Evolutionary conservation across 2,329 filamentous ascomycete genomes (phyloP).

Genomic region (Phialemonium atrogriseum): DNA sequence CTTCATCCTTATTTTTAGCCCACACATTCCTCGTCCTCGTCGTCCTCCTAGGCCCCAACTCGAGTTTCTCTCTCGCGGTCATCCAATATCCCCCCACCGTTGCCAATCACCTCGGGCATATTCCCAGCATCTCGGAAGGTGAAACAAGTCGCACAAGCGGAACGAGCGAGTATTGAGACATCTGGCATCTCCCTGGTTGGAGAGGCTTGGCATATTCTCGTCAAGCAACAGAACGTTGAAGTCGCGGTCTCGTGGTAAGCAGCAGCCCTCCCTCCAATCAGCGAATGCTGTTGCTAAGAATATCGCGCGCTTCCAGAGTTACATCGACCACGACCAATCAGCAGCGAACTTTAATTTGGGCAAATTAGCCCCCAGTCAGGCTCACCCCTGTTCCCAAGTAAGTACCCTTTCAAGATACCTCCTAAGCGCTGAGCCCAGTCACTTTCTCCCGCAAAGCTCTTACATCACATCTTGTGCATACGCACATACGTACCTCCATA

Average conservation of each 20-base stretch:
- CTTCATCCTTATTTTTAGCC: neutral
- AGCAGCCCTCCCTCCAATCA: neutral
- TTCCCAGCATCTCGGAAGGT: neutral
- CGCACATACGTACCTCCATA: neutral
- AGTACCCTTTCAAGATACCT: no score
- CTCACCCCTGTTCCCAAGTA: no score
- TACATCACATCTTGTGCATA: neutral
- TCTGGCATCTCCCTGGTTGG: neutral
- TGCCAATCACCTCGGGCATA: neutral
- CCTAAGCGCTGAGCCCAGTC: neutral
- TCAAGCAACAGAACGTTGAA: neutral
- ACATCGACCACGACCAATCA: constrained; percentile 2
- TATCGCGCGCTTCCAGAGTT: constrained; percentile 3
- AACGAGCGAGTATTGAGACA: no score
- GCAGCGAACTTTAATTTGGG: no score
- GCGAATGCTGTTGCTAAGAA: neutral
- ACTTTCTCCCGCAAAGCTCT: neutral
- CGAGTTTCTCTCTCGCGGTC: neutral
- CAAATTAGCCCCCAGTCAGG: no score
- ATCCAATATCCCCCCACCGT: neutral
- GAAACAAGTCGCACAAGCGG: neutral
- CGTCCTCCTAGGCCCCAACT: neutral
- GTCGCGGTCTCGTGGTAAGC: neutral
- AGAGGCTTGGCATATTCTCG: neutral
- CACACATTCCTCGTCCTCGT: neutral